phyloP scores from a whole-genome alignment of 306 rosid species.

The Ammopiptanthus mongolicus region DNA sequence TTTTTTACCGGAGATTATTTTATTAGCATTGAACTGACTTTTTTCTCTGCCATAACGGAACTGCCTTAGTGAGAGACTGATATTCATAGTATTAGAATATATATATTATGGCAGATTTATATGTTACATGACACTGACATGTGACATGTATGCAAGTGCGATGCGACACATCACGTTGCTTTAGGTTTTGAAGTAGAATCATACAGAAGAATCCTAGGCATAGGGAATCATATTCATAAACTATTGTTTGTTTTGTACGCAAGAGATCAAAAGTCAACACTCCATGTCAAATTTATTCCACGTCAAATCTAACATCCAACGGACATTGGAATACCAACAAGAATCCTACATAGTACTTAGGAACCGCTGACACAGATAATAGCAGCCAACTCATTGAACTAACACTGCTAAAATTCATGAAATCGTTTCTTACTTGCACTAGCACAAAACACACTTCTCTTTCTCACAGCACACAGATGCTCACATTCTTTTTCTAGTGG shows the following conservation, averaged over 20 bases:
- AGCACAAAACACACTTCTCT: not conserved
- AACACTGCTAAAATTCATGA: not conserved
- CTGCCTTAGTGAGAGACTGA: no score
- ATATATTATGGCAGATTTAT: not conserved
- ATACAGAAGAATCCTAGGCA: conserved; percentile 7
- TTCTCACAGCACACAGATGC: not conserved
- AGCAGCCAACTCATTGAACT: not conserved
- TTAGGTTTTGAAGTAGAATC: not conserved
- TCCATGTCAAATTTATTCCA: conserved; percentile 1
- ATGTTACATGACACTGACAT: not conserved
- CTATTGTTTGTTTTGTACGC: not conserved
- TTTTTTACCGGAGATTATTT: no score
- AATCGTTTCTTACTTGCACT: not conserved
- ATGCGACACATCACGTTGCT: not conserved
- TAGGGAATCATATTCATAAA: not conserved
- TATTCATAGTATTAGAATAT: not conserved
- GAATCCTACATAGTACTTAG: not conserved
- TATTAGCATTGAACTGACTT: no score
- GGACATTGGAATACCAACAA: not conserved
- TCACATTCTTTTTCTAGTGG: not conserved
- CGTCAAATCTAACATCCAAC: conserved; percentile 11
- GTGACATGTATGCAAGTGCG: conserved; percentile 4
- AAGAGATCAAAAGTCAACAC: not conserved
- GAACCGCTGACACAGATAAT: not conserved
- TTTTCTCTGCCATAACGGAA: no score